These are phyloP conservation scores for Eucalyptus marginata DNA, from an alignment of 345 rosid genomes.

Conservation along the genomic window DNA sequence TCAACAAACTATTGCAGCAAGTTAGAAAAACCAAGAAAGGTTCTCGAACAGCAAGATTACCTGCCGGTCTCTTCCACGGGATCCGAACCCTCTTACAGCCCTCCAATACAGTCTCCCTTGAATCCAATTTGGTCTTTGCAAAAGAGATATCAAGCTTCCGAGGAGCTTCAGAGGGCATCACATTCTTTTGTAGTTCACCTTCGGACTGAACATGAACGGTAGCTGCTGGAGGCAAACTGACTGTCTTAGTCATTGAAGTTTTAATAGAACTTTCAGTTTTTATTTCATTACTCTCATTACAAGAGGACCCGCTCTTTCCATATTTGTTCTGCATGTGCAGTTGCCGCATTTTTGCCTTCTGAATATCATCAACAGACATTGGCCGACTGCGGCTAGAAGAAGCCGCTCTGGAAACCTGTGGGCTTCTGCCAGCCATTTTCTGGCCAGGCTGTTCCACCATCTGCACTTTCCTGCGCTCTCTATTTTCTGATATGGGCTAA, in stretches of 20 bases:
- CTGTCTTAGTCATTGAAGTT: constrained; percentile 13
- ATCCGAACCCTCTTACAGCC: constrained; percentile 40
- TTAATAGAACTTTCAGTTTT: constrained; percentile 28
- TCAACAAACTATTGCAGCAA: neutral
- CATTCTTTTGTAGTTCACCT: constrained; percentile 22
- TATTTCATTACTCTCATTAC: constrained; percentile 24
- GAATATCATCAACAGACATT: constrained; percentile 98
- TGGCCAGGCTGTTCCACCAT: constrained; percentile 98
- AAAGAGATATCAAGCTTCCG: neutral
- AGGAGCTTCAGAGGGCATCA: neutral
- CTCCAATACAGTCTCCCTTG: constrained; percentile 32
- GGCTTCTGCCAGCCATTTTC: constrained; percentile 55
- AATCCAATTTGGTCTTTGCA: constrained; percentile 16
- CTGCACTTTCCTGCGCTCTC: constrained; percentile 90
- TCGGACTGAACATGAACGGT: constrained; percentile 13
- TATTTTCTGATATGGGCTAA: constrained; percentile 66
- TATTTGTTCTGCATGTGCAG: constrained; percentile 70
- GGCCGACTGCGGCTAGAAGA: constrained; percentile 69
- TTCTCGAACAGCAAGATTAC: constrained; percentile 24
- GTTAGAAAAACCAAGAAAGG: neutral
- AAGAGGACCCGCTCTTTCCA: constrained; percentile 38
- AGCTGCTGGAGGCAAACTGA: constrained; percentile 8
- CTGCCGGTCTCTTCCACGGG: constrained; percentile 75
- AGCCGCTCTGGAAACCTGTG: constrained; percentile 46
- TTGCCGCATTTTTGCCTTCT: constrained; percentile 95